These are phyloP conservation scores for Neonectria coccinea DNA, from an alignment of 2,329 filamentous ascomycete species.

Conservation along the genomic window DNA sequence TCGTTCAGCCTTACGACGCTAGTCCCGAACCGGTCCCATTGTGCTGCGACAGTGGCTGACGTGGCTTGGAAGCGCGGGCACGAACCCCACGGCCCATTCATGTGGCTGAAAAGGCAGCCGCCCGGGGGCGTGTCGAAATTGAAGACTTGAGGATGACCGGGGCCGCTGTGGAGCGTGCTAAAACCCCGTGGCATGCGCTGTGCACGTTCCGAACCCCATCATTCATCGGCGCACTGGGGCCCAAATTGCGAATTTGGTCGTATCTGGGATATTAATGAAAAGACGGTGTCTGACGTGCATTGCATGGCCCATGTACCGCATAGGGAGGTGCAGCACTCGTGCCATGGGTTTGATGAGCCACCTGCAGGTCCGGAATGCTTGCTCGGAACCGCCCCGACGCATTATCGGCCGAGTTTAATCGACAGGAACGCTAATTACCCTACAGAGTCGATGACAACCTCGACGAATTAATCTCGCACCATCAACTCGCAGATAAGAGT, in stretches of 20 bases:
- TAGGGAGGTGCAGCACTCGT: constrained; percentile 4
- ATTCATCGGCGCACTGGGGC: constrained; percentile 1
- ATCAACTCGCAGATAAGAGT: no score
- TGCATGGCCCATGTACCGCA: constrained; percentile 15
- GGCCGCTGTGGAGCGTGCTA: background rate
- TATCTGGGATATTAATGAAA: constrained; percentile 20
- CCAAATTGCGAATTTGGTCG: constrained; percentile 16
- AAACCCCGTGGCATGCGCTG: background rate
- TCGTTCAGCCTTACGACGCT: constrained; percentile 23
- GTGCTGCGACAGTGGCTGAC: constrained; percentile 9
- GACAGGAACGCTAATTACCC: constrained; percentile 12
- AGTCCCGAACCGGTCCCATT: background rate
- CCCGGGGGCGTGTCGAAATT: background rate
- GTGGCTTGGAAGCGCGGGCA: constrained; percentile 6
- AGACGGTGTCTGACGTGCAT: constrained; percentile 29
- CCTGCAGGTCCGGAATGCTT: constrained; percentile 6
- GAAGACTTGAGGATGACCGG: background rate
- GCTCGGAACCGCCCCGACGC: background rate
- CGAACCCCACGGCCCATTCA: background rate
- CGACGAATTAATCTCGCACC: background rate
- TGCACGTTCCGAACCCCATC: constrained; percentile 6
- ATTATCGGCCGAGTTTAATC: background rate
- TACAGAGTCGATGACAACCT: constrained; percentile 1
- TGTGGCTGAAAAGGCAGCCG: constrained; percentile 2
- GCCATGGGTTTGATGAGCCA: constrained; percentile 25